These are phyloP conservation scores for Gracilaria gracilis DNA, from an alignment of 23 red algal species.

Conservation along the genomic window DNA sequence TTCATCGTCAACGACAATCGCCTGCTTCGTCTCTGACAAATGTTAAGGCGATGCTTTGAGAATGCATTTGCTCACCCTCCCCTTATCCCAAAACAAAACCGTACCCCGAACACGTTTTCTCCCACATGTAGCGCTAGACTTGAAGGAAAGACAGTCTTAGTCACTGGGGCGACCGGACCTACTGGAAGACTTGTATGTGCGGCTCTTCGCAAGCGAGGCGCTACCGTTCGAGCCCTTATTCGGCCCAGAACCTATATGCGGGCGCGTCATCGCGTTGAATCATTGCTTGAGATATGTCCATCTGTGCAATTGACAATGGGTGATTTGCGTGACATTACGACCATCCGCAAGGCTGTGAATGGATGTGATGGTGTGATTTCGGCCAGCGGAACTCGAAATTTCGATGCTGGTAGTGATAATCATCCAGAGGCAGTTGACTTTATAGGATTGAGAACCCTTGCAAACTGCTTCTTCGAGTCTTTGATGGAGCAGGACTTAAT, in stretches of 20 bases:
- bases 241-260: neutral
- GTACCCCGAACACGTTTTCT: neutral
- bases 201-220: neutral
- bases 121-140: neutral
- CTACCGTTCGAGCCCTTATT: neutral
- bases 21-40: too few species aligned
- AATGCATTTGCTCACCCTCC: neutral
- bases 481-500: neutral
- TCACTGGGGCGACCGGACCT: conserved; percentile 1
- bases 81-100: neutral
- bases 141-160: neutral
- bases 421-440: neutral
- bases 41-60: neutral
- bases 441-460: neutral
- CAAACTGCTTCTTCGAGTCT: conserved; percentile 7
- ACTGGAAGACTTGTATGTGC: neutral
- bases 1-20: too few species aligned
- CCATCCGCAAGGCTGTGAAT: neutral
- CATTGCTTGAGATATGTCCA: neutral
- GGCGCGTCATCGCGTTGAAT: neutral
- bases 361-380: conserved; percentile 2
- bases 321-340: neutral
- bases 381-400: conserved; percentile 10
- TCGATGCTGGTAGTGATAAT: neutral
- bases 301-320: neutral